Conservation (phyloP, 768 basidiomycete species). For the Auricularia sp. region DNA sequence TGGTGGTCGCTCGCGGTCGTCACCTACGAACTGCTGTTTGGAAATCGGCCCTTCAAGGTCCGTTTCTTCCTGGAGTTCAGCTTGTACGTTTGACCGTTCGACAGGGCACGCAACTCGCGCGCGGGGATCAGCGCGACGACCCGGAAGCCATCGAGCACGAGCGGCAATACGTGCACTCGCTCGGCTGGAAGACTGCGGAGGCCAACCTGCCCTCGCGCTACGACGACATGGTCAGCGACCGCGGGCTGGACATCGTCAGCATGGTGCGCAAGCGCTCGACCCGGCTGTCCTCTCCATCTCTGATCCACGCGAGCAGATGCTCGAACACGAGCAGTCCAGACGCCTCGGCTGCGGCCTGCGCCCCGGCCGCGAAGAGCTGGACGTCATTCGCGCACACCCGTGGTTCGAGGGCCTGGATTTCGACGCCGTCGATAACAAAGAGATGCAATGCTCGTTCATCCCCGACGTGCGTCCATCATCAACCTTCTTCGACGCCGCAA, state of each 20-base stretch:
- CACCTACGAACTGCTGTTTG: constrained; percentile 27
- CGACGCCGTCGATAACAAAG: constrained; percentile 27
- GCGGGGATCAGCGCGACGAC: not conserved
- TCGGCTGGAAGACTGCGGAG: not conserved
- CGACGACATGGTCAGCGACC: not conserved
- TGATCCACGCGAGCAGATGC: constrained; percentile 16
- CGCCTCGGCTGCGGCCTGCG: constrained; percentile 26
- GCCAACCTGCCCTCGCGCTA: not conserved
- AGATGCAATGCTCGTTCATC: constrained; percentile 28
- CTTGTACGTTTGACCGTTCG: not conserved
- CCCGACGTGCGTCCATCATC: constrained; percentile 23
- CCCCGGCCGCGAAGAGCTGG: constrained; percentile 19
- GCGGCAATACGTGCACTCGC: not conserved
- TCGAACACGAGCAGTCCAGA: constrained; percentile 30
- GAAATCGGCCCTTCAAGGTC: constrained; percentile 27
- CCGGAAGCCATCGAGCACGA: not conserved
- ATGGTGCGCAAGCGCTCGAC: not conserved
- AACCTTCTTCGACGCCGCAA: not conserved
- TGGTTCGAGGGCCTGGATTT: constrained; percentile 32
- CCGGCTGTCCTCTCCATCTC: too few species aligned
- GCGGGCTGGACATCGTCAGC: not conserved
- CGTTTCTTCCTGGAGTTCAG: constrained; percentile 18
- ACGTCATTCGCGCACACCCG: constrained; percentile 27
- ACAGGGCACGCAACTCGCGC: not conserved
- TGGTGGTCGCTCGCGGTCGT: constrained; percentile 29